Percentiles rank a stretch among this genome's conserved stretches.
Evolutionary conservation across 2,329 filamentous ascomycete species (phyloP).

Genomic region (Albifimbria verrucaria): DNA sequence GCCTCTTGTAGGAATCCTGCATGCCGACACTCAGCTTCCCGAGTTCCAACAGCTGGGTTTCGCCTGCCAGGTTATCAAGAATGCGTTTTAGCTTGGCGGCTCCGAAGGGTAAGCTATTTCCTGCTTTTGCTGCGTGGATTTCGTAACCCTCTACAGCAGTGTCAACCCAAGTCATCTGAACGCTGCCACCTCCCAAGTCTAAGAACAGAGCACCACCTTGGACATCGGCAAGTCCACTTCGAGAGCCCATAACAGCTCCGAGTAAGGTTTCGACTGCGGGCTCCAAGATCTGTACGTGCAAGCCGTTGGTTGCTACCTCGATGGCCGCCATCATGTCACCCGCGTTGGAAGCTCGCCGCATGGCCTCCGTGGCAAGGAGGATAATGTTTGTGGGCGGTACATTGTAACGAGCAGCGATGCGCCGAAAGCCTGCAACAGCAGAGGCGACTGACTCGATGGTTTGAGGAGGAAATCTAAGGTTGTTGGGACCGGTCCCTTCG

Average conservation of each 20-base stretch:
- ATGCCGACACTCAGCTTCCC: conserved; percentile 57
- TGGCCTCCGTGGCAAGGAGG: conserved; percentile 86
- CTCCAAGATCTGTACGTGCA: conserved; percentile 68
- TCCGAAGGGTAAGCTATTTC: conserved; percentile 59
- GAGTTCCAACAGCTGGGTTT: conserved; percentile 43
- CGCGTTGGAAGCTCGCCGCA: conserved; percentile 75
- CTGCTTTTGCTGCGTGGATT: conserved; percentile 48
- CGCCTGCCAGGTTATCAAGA: conserved; percentile 36
- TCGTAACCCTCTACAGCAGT: conserved; percentile 45
- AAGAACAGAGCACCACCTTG: conserved; percentile 69
- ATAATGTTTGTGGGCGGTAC: conserved; percentile 64
- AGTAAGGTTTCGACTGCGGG: conserved; percentile 80
- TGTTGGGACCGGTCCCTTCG: conserved; percentile 42
- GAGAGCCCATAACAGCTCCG: conserved; percentile 74
- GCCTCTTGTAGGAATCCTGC: conserved; percentile 53
- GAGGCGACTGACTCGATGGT: conserved; percentile 65
- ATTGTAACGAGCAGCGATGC: conserved; percentile 65
- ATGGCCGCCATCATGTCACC: conserved; percentile 66
- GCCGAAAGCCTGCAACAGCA: conserved; percentile 67
- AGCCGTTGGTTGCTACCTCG: conserved; percentile 54
- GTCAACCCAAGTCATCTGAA: conserved; percentile 64
- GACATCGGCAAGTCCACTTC: conserved; percentile 67
- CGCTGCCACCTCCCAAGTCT: conserved; percentile 75
- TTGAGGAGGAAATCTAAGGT: conserved; percentile 42
- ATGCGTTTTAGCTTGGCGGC: conserved; percentile 55